Base-by-base conservation (phyloP, 2,329 filamentous ascomycete genomes). In the Xylaria hypoxylon region DNA sequence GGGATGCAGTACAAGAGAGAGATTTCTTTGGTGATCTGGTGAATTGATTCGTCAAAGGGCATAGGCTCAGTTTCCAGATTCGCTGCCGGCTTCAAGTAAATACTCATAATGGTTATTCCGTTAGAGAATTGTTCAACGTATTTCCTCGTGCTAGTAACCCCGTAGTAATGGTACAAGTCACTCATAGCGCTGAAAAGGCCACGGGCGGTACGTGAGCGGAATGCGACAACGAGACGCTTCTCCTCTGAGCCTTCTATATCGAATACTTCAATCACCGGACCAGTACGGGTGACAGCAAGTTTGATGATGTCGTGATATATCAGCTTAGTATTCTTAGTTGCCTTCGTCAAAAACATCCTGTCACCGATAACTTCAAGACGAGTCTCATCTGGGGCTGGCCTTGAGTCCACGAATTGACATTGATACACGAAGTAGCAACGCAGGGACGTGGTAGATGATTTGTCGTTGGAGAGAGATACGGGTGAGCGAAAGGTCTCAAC, bases 51-150 rank as follows among this genome's bases (percentile, higher is more conserved):
- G 75, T 97, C 93, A 72, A 98, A 93, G 0, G 94, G 91, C 44
- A 95, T 94, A 77, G 83, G 82, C 63, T 86, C 84, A 47, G 86
- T 80, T 42, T 87, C 82, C 26, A 85, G 79, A 70, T 86, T 86
- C 53, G 84, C 78, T 19, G 91, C 86, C 24, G 93, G 94, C 71
- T 91, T 90, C 67, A 99, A 86, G 80, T 99, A 99, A 69, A 97
- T 88, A 73, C 94, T 97, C 86, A 98, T 97, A 80, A 98, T 92
- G 15, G 93, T 97, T 78, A 97, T 96, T 68, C 96, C 96, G 80
- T 99, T 99, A 76, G 94, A 96, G 85, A 99, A 99, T 82, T 98
- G 96, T 82, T 99, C 93, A 53, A 99, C 92, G 77, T 99, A 99
- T 83, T 99, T 99, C 74, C 96, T 88, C 31, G 96, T 96, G 76